These are phyloP conservation scores for Vitis rupestris DNA, from an alignment of 164 flowering plant species.

Conservation along the genomic window DNA sequence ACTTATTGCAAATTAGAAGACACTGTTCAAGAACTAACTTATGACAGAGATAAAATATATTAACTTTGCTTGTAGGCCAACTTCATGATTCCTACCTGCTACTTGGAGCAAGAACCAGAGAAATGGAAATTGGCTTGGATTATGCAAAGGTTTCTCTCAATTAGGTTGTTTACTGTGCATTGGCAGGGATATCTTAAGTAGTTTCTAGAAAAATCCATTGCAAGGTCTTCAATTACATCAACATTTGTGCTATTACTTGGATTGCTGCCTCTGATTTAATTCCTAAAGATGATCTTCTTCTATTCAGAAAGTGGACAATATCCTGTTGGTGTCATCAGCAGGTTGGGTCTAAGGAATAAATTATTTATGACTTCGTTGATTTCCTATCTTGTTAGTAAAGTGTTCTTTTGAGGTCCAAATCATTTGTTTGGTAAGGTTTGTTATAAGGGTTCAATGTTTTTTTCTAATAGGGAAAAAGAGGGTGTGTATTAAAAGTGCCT, in stretches of 20 bases:
- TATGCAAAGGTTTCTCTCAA: not conserved
- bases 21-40: not conserved
- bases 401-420: no score
- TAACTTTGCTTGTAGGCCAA: not conserved
- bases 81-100: not conserved
- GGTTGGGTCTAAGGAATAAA: not conserved
- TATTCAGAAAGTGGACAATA: not conserved
- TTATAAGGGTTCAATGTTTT: not conserved
- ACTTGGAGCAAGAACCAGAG: not conserved
- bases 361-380: not conserved
- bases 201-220: not conserved
- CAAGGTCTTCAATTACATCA: not conserved
- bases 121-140: not conserved
- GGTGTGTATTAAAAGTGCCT: no score
- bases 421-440: not conserved
- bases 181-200: not conserved
- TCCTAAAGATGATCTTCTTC: not conserved
- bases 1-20: not conserved
- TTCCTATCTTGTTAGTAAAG: not conserved
- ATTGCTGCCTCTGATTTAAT: not conserved
- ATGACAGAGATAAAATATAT: not conserved
- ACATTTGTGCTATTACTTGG: not conserved
- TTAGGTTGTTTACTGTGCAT: not conserved
- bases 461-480: no score
- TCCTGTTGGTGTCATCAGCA: not conserved